These are phyloP conservation scores for Herpetospermum pedunculosum DNA, from an alignment of 306 rosid species.

Conservation along the genomic window DNA sequence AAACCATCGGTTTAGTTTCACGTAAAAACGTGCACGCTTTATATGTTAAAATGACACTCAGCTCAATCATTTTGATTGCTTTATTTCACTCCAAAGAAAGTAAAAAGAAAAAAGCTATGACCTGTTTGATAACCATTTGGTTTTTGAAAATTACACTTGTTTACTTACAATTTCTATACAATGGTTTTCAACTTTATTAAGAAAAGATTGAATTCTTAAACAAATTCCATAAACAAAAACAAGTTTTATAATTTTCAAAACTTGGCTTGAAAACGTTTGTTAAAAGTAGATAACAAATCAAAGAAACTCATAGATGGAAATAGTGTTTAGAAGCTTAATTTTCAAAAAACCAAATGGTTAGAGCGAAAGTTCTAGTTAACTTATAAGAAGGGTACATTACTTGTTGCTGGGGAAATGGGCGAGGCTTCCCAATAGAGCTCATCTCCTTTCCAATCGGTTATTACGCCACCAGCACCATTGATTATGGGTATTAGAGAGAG, in stretches of 20 bases:
- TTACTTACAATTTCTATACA: too few relatives aligned
- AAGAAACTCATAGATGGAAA: too few relatives aligned
- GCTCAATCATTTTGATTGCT: background rate
- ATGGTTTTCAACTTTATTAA: too few relatives aligned
- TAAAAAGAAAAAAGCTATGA: background rate
- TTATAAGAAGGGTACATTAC: conserved; percentile 21
- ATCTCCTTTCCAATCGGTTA: conserved; percentile 92
- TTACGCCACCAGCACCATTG: conserved; percentile 88
- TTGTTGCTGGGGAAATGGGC: conserved; percentile 43
- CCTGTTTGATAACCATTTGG: too few relatives aligned
- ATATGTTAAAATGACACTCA: background rate
- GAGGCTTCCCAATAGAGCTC: conserved; percentile 79
- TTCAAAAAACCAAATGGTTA: too few relatives aligned
- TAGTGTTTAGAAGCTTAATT: too few relatives aligned
- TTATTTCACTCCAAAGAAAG: background rate
- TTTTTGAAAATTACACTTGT: too few relatives aligned
- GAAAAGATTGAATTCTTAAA: too few relatives aligned
- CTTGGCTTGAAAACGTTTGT: too few relatives aligned
- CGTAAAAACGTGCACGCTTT: background rate
- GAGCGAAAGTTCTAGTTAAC: background rate
- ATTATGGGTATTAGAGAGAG: conserved; percentile 82
- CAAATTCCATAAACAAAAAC: too few relatives aligned
- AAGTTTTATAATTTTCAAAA: too few relatives aligned
- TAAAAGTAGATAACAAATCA: too few relatives aligned
- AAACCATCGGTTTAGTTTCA: background rate